Evolutionary conservation across 2,329 filamentous ascomycete species (phyloP), one percentile per base, ranked within the genome.

Genomic region (Xylogone sp.): DNA sequence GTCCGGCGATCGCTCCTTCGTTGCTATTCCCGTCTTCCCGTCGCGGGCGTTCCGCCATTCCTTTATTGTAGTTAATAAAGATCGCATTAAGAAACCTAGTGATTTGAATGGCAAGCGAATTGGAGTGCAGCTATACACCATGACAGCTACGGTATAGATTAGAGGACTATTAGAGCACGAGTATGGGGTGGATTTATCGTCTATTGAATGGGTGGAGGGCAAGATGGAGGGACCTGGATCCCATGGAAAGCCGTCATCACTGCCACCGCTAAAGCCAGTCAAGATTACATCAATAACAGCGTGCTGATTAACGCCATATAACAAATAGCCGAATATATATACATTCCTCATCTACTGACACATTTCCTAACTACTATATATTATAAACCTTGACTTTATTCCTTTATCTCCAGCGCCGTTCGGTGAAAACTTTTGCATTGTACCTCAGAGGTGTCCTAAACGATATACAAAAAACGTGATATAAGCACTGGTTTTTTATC

Each of bases 111-210:
- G 67, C 18, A 68, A 68, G 52, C 60, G 54, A n/a, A 62, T 71
- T 42, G 68, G 68, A 9, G 65, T 71, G 0, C 68, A 66, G 54
- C 54, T 66, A n/a, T 70, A 71, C 55, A 69, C 67, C 19, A 69
- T 70, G 68, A 69, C 68, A 2, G 68, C 68, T 10, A 67, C 67
- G 1, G 68, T 71, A 6, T 70, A 65, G 65, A 63, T 66, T 10
- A 56, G 68, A 20, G 62, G 62, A 4, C 24, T 69, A 12, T 56
- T 71, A 13, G 49, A 69, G 51, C 54, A 69, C n/a, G 45, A 46
- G 16, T 46, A 34, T 31, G 68, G 67, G 16, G 67, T 70, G 18
- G 63, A 68, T 53, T 55, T 68, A 7, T 55, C 53, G 3, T 59
- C 54, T 1, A 62, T 66, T 34, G 53, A 63, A 39, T 71, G 66